Base-by-base conservation (phyloP, 2,329 filamentous ascomycete genomes). In the Juglanconis oblonga region DNA sequence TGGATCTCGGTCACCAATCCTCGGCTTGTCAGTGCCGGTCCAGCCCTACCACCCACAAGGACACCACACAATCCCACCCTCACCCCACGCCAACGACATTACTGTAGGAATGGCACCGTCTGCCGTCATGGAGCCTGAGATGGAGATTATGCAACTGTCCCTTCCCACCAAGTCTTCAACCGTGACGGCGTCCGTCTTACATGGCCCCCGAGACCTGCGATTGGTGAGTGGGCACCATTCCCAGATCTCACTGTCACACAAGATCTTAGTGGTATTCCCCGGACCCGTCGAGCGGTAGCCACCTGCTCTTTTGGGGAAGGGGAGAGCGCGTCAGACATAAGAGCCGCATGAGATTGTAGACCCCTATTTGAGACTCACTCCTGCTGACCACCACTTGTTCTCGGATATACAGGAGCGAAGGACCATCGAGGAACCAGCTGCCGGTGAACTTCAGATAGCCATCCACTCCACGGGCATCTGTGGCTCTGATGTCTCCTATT, bases 401-500 rank as follows among this genome's bases (percentile, higher is more conserved):
- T 5, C 4, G 3, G 1, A 13, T 17, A 11, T 59, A 54, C 64
- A 85, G 83, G 82, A 86, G 72, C 71, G 72, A 47, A 76, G 81
- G 67, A 78, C 59, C 42, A 77, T 86, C 40, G 75, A 79, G 49
- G 74, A 77, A 8, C 81, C 81, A 6, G 71, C 68, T 31, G 64
- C 68, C 32, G 81, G 79, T 57, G 86, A 89, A 69, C 78, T 90
- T 58, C 87, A 89, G 72, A 80, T 89, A 67, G 79, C 84, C 66
- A 79, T 90, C 71, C 83, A 82, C 67, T 81, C 83, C 6, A 89
- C 87, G 31, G 87, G 87, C 42, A 86, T 90, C 67, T 90, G 87
- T 71, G 87, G 87, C 58, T 89, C 86, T 7, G 87, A 90, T 72
- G 82, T 89, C 57, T 85, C 85, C 56, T 90, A 90, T 73, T 90